Conservation (phyloP, 2,329 filamentous ascomycete species). For the Metarhizium sp. region DNA sequence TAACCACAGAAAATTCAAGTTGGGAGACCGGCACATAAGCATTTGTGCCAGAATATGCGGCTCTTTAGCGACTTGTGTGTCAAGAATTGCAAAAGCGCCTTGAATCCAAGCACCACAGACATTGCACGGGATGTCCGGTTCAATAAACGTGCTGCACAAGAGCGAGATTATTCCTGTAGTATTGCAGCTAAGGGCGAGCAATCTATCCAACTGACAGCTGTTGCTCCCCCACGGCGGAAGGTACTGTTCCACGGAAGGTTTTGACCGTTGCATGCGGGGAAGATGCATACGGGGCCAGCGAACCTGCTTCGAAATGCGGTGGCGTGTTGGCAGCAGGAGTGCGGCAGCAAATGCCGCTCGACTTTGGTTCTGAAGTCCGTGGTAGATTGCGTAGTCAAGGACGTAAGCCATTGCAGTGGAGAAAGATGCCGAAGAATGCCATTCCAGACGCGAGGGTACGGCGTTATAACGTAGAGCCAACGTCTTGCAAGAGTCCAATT, state of each 20-base stretch:
- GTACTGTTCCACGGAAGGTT: neutral
- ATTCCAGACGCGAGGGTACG: neutral
- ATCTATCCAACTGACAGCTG: conserved; percentile 6
- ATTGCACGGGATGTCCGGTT: conserved; percentile 8
- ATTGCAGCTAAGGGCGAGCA: conserved; percentile 10
- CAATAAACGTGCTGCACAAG: conserved; percentile 7
- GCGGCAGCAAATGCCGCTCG: conserved; percentile 5
- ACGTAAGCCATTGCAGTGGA: conserved; percentile 3
- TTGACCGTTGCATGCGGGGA: neutral
- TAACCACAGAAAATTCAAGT: conserved; percentile 10
- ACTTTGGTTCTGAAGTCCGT: conserved; percentile 2
- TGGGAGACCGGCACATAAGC: conserved; percentile 4
- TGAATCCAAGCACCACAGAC: conserved; percentile 8
- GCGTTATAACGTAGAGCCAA: neutral
- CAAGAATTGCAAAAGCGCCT: conserved; percentile 5
- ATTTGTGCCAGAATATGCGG: conserved; percentile 6
- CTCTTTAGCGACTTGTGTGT: neutral
- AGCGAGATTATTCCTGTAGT: conserved; percentile 2
- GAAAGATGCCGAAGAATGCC: neutral
- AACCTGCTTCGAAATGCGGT: conserved; percentile 1
- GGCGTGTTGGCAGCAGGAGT: conserved; percentile 5
- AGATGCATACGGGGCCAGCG: neutral
- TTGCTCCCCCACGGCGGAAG: conserved; percentile 6
- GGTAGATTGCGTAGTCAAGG: conserved; percentile 2
- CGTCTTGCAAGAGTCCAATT: neutral